Percentiles rank a stretch among this genome's conserved stretches.
Evolutionary conservation across 257 asterid species (phyloP).

Genomic region (Capsicum pubescens): DNA sequence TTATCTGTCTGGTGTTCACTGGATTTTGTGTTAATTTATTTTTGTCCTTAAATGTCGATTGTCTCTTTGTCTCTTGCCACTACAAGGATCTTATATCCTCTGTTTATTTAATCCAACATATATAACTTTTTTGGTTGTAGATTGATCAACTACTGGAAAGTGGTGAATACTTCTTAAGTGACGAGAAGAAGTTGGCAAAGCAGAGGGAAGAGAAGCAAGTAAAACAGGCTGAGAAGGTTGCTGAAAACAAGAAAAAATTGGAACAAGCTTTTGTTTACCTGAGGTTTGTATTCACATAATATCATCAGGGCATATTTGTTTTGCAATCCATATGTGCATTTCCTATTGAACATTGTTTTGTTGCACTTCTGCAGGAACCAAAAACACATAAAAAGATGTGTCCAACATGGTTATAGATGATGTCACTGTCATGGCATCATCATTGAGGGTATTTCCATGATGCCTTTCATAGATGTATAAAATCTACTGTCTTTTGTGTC

Average conservation of each 20-base stretch:
- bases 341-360: not conserved
- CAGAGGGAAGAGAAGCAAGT: constrained; percentile 92
- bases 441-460: constrained; percentile 65
- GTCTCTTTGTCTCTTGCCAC: not conserved
- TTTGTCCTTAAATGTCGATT: not conserved
- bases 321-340: not conserved
- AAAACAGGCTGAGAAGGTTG: constrained; percentile 77
- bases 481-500: not conserved
- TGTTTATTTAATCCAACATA: not conserved
- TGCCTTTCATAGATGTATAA: not conserved
- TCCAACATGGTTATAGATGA: constrained; percentile 50
- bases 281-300: constrained; percentile 54
- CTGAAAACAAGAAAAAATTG: constrained; percentile 75
- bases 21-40: not conserved
- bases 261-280: constrained; percentile 84
- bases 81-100: not conserved
- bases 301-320: constrained; percentile 11
- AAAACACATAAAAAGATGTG: constrained; percentile 34
- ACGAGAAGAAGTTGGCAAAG: constrained; percentile 74
- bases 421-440: constrained; percentile 54
- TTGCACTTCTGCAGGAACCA: constrained; percentile 59
- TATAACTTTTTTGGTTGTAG: constrained; percentile 41
- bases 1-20: not conserved
- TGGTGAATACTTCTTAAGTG: constrained; percentile 88
- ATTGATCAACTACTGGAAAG: constrained; percentile 84